Base-by-base conservation (phyloP, 495 filamentous ascomycete genomes). In the Staphylotrichum tortipilum region DNA sequence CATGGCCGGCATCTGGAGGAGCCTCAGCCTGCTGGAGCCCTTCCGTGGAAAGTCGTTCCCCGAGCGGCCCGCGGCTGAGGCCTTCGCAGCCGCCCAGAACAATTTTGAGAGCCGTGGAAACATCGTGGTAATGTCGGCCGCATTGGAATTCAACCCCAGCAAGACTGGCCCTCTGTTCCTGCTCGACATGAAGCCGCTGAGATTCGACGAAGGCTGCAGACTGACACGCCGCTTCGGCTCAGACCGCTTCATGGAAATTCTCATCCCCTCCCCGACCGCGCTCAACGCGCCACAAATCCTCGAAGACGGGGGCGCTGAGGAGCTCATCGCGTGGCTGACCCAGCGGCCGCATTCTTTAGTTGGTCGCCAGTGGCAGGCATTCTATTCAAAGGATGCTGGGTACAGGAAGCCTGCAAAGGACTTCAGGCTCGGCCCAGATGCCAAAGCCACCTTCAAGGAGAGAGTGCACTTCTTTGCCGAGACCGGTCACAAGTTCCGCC, bases 381-480 rank as follows among this genome's bases (percentile, higher is more conserved):
- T 77, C 46, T 76, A 53, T 18, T 52, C 68, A 19, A 71, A 69
- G 49, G 50, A 60, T 29, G 62, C 65, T 0, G 60, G 66, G 2
- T 63, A 65, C 31, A 64, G 66, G 34, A 69, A 67, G 44, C 62
- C 70, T 10, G 39, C 39, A 0, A 67, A 58, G 23, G 68, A 68
- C 0, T 60, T 66, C 29, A 54, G 49, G 5, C 59, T 71, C 1
- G 58, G 49, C 7, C 62, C 63, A 3, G 68, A 73, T 5, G 48
- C 48, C 1, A 66, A 67, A 44, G 60, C 59, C 4, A 58, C 64
- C 8, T 53, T 59, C 24, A 68, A 69, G 45, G 70, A 74, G 18
- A 56, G 67, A 8, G 50, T 74, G 3, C 67, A 70, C 39, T 61
- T 74, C 45, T 75, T 75, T 43, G 72, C 72, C 15, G 70, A 72